phyloP scores from a whole-genome alignment of 768 basidiomycete species.

The Rhodosporidiobolus odoratus region DNA sequence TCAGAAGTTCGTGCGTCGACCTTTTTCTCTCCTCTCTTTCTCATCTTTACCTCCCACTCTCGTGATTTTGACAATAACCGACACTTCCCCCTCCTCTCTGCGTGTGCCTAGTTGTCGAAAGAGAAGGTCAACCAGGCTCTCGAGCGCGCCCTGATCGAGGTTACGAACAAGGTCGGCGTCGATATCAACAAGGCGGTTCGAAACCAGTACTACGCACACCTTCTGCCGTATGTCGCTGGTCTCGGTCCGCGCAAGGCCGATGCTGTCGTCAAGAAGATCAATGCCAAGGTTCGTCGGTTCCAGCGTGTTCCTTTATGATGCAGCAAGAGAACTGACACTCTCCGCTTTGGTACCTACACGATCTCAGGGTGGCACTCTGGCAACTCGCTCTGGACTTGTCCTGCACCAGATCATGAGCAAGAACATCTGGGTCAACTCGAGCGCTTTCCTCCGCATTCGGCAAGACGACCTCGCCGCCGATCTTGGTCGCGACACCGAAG shows the following conservation, averaged over 20 bases:
- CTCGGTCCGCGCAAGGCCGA: constrained; percentile 92
- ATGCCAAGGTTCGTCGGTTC: constrained; percentile 55
- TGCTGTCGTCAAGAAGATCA: constrained; percentile 72
- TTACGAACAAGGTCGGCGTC: constrained; percentile 86
- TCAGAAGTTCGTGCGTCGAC: constrained; percentile 65
- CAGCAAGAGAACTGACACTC: background rate
- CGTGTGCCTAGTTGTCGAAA: constrained; percentile 67
- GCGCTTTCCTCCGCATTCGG: constrained; percentile 81
- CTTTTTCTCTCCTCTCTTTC: background rate
- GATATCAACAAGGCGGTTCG: constrained; percentile 90
- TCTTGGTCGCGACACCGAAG: constrained; percentile 53
- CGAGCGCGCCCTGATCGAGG: constrained; percentile 81
- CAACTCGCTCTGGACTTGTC: constrained; percentile 83
- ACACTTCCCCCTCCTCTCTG: background rate
- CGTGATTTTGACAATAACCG: too few species aligned
- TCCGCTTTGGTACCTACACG: background rate
- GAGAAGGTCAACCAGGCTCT: constrained; percentile 76
- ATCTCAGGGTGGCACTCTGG: constrained; percentile 71
- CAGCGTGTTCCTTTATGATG: too few species aligned
- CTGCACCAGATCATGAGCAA: constrained; percentile 71
- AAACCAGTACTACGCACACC: constrained; percentile 78
- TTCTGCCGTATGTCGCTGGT: constrained; percentile 85
- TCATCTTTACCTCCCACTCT: too few species aligned
- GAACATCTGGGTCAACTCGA: constrained; percentile 84
- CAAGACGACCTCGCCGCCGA: constrained; percentile 58